Evolutionary conservation across 108 stramenopile genomes (phyloP), one percentile per base, ranked within the genome.

Genomic region (Cyclotella atomus): DNA sequence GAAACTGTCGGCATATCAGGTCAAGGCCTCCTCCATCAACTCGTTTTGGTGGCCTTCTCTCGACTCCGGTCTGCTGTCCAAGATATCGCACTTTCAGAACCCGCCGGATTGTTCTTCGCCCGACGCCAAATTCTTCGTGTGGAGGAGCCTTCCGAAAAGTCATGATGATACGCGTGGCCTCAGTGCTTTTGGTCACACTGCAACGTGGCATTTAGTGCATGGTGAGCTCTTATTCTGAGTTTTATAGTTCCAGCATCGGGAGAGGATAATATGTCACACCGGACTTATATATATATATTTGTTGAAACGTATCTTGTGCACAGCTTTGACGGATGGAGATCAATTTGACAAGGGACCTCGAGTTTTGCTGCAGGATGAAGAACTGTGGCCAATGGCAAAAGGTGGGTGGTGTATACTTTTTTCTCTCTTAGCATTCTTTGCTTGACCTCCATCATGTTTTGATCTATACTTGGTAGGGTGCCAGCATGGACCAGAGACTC

Each of bases 331-430:
- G 7, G 68, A 77, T 57, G 76, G 76, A 12, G 76, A 70, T 16
- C 20, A 77, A 35, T 55, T 68, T 59, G 19, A 55, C 24, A 30
- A 24, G 17, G 68, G 68, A 15, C 21, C 45, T 41, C 29, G 76
- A 15, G 52, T 77, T 43, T 33, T 77, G 29, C 68, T 76, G 0
- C 28, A 43, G 15, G 75, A 76, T 60, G 75, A 61, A 3, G n/a
- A 24, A 14, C 19, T 77, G n/a, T 77, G 76, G 76, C 68, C 76
- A 10, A 77, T 77, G 76, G 76, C 76, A 17, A 77, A 69, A 25
- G 68, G 47, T 49, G n/a, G n/a, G n/a, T n/a, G n/a, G n/a, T n/a
- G n/a, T n/a, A n/a, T n/a, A n/a, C n/a, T n/a, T n/a, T n/a, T n/a
- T n/a, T n/a, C n/a, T n/a, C n/a, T n/a, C n/a, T n/a, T n/a, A n/a